A percentile compares a stretch with the other conserved stretches of the same genome.
Conservation (phyloP, 805 yeast genomes). For the Candida qinlingensis region DNA sequence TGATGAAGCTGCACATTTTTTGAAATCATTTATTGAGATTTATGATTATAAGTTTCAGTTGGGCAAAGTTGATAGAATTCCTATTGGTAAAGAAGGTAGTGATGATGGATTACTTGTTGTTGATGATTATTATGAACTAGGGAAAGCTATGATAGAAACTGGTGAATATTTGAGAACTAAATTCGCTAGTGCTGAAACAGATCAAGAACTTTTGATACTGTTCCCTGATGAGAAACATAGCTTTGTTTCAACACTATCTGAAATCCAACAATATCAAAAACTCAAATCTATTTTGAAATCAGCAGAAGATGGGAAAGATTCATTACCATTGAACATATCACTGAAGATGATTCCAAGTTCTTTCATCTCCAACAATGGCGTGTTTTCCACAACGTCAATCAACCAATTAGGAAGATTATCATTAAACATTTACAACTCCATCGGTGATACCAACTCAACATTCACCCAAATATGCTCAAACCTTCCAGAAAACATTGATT, state of each 20-base stretch:
- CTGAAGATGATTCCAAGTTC: conserved; percentile 39
- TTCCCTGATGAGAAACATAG: conserved; percentile 16
- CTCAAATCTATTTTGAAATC: conserved; percentile 29
- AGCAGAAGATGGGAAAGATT: no score
- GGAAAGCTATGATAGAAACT: background rate
- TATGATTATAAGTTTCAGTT: conserved; percentile 42
- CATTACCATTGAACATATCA: conserved; percentile 1
- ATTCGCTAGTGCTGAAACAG: background rate
- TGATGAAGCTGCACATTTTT: conserved; percentile 30
- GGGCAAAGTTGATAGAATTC: conserved; percentile 34
- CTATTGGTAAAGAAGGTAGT: conserved; percentile 21
- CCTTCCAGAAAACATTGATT: conserved; percentile 38
- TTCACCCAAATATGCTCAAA: conserved; percentile 37
- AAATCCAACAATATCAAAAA: conserved; percentile 40
- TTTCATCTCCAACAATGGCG: conserved; percentile 32
- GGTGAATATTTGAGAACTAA: background rate
- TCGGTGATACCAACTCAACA: conserved; percentile 35
- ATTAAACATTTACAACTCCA: conserved; percentile 51
- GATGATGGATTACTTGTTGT: conserved; percentile 11
- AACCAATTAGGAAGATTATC: conserved; percentile 40
- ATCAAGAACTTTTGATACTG: conserved; percentile 15
- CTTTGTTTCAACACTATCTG: conserved; percentile 41
- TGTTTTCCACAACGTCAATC: conserved; percentile 27
- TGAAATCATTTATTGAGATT: conserved; percentile 35
- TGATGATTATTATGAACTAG: conserved; percentile 1